Conservation (phyloP, 2,329 filamentous ascomycete species). For the Aspergillus pseudonomiae region DNA sequence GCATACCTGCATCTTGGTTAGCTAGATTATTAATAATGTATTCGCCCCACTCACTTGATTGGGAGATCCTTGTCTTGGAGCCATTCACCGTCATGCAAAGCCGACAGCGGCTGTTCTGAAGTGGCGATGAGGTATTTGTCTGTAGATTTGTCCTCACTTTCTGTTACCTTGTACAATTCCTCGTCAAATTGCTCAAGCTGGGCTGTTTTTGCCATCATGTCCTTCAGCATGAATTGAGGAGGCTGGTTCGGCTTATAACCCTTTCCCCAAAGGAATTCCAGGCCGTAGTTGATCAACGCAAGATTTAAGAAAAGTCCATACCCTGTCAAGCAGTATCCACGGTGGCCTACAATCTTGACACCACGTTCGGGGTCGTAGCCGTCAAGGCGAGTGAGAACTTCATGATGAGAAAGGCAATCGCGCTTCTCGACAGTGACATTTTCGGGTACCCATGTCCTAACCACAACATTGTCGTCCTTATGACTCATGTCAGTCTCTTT, state of each 20-base stretch:
- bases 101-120: slow-evolving; percentile 92
- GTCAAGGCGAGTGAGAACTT: slow-evolving; percentile 83
- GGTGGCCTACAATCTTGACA: slow-evolving; percentile 90
- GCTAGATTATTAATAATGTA: background rate
- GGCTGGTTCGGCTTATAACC: slow-evolving; percentile 84
- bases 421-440: slow-evolving; percentile 74
- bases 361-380: slow-evolving; percentile 92
- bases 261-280: slow-evolving; percentile 81
- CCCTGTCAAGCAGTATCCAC: slow-evolving; percentile 87
- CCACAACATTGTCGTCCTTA: slow-evolving; percentile 76
- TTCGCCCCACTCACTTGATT: slow-evolving; percentile 65
- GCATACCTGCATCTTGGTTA: slow-evolving; percentile 59
- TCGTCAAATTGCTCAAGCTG: slow-evolving; percentile 98
- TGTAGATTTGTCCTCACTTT: slow-evolving; percentile 79
- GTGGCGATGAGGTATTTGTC: slow-evolving; percentile 86
- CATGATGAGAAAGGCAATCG: slow-evolving; percentile 85
- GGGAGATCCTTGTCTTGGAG: slow-evolving; percentile 80
- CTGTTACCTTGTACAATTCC: slow-evolving; percentile 91
- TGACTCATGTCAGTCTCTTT: background rate
- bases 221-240: slow-evolving; percentile 91
- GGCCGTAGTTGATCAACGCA: slow-evolving; percentile 90
- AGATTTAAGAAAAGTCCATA: slow-evolving; percentile 92
- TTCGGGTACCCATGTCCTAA: slow-evolving; percentile 80
- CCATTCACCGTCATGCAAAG: slow-evolving; percentile 93
- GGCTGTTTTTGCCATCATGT: slow-evolving; percentile 97